phyloP scores from a whole-genome alignment of 768 basidiomycete species.

The Tubosaeta sp. region DNA sequence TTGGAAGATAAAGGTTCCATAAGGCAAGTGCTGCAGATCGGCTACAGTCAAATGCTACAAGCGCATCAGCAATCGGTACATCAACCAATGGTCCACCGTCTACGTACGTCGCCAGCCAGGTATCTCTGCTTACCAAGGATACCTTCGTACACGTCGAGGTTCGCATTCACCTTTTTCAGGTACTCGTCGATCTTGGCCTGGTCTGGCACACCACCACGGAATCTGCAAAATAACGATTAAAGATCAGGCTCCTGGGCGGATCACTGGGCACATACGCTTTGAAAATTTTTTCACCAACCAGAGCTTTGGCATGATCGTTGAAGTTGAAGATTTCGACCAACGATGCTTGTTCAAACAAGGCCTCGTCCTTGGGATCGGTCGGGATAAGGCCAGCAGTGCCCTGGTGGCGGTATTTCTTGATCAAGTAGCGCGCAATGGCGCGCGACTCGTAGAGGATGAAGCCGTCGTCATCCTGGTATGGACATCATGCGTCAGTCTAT shows the following conservation, averaged over 20 bases:
- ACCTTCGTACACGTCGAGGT: slow-evolving; percentile 48
- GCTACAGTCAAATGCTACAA: slow-evolving; percentile 47
- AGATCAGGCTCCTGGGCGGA: not conserved
- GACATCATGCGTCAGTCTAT: not conserved
- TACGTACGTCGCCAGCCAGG: slow-evolving; percentile 51
- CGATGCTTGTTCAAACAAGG: slow-evolving; percentile 29
- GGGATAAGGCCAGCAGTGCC: slow-evolving; percentile 50
- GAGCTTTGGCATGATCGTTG: slow-evolving; percentile 34
- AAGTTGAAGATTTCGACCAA: slow-evolving; percentile 54
- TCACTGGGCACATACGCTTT: slow-evolving; percentile 36
- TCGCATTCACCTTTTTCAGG: slow-evolving; percentile 24
- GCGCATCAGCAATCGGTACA: not conserved
- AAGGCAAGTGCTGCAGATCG: slow-evolving; percentile 56
- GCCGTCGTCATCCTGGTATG: slow-evolving; percentile 51
- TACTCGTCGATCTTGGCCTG: slow-evolving; percentile 13
- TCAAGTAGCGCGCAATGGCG: slow-evolving; percentile 58
- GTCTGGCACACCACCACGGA: slow-evolving; percentile 21
- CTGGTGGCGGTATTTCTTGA: slow-evolving; percentile 47
- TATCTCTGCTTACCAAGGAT: slow-evolving; percentile 55
- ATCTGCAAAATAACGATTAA: slow-evolving; percentile 7
- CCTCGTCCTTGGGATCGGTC: slow-evolving; percentile 30
- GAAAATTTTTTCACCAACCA: slow-evolving; percentile 49
- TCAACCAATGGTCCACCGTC: not conserved
- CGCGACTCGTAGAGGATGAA: slow-evolving; percentile 60
- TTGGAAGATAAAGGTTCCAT: slow-evolving; percentile 31